A percentile compares a stretch with the other conserved stretches of the same genome.
phyloP scores from a whole-genome alignment of 1,284 basidiomycete genomes.

The Rhodotorula sp. region DNA sequence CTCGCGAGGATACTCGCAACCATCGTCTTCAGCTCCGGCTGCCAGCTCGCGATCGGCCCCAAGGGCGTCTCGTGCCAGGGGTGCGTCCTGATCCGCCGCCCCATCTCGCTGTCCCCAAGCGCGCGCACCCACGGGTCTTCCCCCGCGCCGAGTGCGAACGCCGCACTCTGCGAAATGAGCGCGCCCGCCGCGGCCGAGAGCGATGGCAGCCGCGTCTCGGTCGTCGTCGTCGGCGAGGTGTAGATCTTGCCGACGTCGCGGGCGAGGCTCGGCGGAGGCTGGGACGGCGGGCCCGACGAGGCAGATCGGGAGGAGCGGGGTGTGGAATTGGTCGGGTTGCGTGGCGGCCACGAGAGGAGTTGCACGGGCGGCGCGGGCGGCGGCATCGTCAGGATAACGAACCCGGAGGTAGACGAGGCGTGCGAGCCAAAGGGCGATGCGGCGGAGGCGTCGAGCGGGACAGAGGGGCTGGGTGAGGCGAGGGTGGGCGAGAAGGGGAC shows the following conservation, averaged over 20 bases:
- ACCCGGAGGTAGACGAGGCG: slow-evolving; percentile 4
- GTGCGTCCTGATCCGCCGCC: slow-evolving; percentile 14
- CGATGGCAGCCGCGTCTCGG: neutral
- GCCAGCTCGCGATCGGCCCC: slow-evolving; percentile 31
- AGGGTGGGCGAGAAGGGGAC: slow-evolving; percentile 2
- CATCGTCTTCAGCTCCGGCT: slow-evolving; percentile 22
- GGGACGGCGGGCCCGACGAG: neutral
- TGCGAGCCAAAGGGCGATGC: neutral
- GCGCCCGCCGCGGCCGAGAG: neutral
- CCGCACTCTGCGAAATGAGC: neutral
- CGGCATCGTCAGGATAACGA: slow-evolving; percentile 10
- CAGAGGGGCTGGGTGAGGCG: neutral
- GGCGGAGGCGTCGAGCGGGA: neutral
- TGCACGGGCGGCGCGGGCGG: neutral
- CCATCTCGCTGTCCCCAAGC: slow-evolving; percentile 27
- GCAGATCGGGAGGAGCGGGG: neutral
- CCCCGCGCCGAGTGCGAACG: neutral
- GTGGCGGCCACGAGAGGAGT: neutral
- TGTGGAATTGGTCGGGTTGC: neutral
- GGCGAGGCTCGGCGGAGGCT: neutral
- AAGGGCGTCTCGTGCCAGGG: slow-evolving; percentile 22
- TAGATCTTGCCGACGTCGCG: slow-evolving; percentile 1
- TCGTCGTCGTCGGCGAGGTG: neutral
- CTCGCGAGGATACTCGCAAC: slow-evolving; percentile 31
- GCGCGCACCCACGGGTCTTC: slow-evolving; percentile 1